Evolutionary conservation across 805 yeast genomes (phyloP).

Genomic region (Saccharomycopsis sp.): DNA sequence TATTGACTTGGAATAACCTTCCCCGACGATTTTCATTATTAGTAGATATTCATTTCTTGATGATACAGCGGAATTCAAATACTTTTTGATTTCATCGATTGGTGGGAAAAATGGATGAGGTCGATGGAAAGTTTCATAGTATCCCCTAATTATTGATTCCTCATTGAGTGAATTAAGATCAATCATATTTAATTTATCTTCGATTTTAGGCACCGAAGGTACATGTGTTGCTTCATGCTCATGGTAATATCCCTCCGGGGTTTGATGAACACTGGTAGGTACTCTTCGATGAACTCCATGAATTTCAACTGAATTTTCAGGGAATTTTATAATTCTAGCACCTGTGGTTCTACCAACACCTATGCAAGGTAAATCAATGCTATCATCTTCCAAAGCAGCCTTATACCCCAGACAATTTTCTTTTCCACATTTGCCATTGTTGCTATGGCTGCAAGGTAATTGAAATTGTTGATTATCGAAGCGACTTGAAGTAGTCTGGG

Average conservation of each 20-base stretch:
- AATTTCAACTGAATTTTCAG: constrained; percentile 5
- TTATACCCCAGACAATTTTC: background rate
- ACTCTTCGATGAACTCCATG: constrained; percentile 1
- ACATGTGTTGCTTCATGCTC: background rate
- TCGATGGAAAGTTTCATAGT: constrained; percentile 34
- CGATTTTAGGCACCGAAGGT: background rate
- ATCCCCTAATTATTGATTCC: constrained; percentile 24
- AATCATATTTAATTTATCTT: background rate
- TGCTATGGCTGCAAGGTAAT: constrained; percentile 6
- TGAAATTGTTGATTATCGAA: constrained; percentile 2
- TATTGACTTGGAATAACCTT: constrained; percentile 35
- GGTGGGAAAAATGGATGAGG: constrained; percentile 45
- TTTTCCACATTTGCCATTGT: constrained; percentile 7
- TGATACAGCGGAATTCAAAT: constrained; percentile 28
- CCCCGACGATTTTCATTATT: constrained; percentile 43
- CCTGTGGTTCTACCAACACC: no score
- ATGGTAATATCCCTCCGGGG: background rate
- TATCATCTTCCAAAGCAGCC: background rate
- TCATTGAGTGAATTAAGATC: background rate
- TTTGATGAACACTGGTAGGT: background rate
- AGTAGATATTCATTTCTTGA: constrained; percentile 36
- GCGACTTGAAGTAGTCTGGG: background rate
- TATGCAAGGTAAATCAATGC: no score
- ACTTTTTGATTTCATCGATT: constrained; percentile 29
- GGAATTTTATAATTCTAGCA: background rate